Conservation (phyloP, 345 rosid genomes). For the Citrus glauca region DNA sequence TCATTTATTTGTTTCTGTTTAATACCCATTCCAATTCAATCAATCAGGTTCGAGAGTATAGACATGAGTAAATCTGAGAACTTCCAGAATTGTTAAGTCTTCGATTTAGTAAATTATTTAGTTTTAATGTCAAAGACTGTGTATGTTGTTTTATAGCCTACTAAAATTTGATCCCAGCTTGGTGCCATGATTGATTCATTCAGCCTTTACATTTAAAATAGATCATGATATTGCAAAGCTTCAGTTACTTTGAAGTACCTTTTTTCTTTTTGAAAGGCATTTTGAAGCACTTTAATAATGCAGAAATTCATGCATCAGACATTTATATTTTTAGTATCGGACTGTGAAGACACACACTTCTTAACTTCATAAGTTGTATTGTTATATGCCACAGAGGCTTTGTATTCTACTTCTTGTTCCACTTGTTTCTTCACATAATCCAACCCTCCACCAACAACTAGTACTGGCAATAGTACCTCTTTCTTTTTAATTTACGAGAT, state of each 20-base stretch:
- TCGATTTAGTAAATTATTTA: not conserved
- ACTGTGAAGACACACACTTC: not conserved
- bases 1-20: not conserved
- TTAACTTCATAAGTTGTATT: not conserved
- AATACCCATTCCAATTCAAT: not conserved
- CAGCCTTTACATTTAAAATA: not conserved
- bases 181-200: not conserved
- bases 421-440: not conserved
- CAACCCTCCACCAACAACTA: not conserved
- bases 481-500: constrained; percentile 4
- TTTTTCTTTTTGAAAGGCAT: too few species aligned
- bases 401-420: not conserved
- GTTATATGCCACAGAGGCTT: not conserved
- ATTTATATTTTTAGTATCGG: not conserved
- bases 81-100: not conserved
- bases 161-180: not conserved
- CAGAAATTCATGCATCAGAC: not conserved
- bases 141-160: constrained; percentile 1
- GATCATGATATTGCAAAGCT: not conserved
- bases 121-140: not conserved
- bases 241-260: not conserved
- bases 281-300: not conserved
- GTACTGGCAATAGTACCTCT: not conserved
- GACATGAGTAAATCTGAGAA: not conserved
- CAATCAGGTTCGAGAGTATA: not conserved